phyloP scores from a whole-genome alignment of 164 flowering plant species.

The Magnolia changhungtana region DNA sequence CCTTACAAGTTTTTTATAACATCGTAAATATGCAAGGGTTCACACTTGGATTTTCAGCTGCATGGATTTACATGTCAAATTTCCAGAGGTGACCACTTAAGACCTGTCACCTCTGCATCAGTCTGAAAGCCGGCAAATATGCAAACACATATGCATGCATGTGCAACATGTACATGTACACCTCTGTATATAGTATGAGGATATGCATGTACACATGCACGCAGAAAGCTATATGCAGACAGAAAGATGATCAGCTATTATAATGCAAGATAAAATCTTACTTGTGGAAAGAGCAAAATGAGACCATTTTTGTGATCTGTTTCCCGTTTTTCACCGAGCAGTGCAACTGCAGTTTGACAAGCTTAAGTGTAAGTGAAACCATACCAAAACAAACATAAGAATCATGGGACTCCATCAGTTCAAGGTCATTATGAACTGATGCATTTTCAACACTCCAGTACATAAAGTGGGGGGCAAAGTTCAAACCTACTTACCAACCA shows the following conservation, averaged over 20 bases:
- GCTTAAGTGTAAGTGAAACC: not conserved
- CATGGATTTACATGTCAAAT: too few species aligned
- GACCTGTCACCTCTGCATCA: too few species aligned
- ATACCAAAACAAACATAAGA: not conserved
- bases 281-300: conserved; percentile 93
- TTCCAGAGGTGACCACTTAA: too few species aligned
- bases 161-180: not conserved
- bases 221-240: not conserved
- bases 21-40: too few species aligned
- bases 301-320: conserved; percentile 81
- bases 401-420: not conserved
- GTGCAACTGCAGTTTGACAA: conserved; percentile 63
- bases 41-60: too few species aligned
- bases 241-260: not conserved
- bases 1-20: too few species aligned
- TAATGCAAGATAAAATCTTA: conserved; percentile 14
- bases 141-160: not conserved
- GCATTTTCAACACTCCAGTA: too few species aligned
- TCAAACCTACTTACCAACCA: not conserved
- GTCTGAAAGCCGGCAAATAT: too few species aligned
- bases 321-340: conserved; percentile 77
- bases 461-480: not conserved
- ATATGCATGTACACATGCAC: not conserved
- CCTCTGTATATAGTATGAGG: not conserved
- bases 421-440: too few species aligned